Percentiles rank a stretch among this genome's conserved stretches.
Evolutionary conservation across 129 eudicot species (phyloP).

Genomic region (Gnaphalium uliginosum): DNA sequence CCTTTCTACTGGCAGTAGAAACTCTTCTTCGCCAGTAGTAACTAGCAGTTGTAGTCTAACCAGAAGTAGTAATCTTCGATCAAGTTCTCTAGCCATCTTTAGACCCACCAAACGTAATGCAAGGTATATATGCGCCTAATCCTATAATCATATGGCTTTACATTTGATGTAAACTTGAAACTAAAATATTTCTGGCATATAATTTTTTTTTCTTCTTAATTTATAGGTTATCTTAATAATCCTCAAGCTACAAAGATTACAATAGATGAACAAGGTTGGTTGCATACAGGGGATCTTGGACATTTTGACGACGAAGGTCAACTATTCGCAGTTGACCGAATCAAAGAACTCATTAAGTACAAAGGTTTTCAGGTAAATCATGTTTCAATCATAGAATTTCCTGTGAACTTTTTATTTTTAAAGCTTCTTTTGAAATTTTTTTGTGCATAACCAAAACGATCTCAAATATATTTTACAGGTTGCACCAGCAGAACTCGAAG

Average conservation of each 20-base stretch:
- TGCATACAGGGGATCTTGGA: conserved; percentile 95
- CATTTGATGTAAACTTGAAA: too few relatives aligned
- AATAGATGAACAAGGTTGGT: conserved; percentile 73
- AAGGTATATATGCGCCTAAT: conserved; percentile 53
- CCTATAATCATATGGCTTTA: not conserved
- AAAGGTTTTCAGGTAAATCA: conserved; percentile 81
- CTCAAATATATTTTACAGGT: conserved; percentile 43
- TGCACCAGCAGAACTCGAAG: conserved; percentile 99
- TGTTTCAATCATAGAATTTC: not conserved
- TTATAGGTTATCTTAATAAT: conserved; percentile 76
- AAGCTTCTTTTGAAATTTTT: not conserved
- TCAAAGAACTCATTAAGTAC: conserved; percentile 90
- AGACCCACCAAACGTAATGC: too few relatives aligned
- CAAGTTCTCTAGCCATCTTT: too few relatives aligned
- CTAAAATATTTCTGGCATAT: too few relatives aligned
- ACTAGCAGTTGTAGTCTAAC: too few relatives aligned
- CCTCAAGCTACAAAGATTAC: conserved; percentile 78
- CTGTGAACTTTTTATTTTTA: conserved; percentile 6
- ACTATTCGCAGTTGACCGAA: conserved; percentile 69
- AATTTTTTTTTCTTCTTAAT: not conserved
- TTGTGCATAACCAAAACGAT: not conserved
- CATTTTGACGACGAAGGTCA: conserved; percentile 88
- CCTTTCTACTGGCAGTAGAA: too few relatives aligned
- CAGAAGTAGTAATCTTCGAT: too few relatives aligned
- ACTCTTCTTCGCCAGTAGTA: too few relatives aligned